A percentile compares a stretch with the other conserved stretches of the same genome.
These are phyloP conservation scores for Coleophoma crateriformis DNA, from an alignment of 2,329 filamentous ascomycete species.

Conservation along the genomic window DNA sequence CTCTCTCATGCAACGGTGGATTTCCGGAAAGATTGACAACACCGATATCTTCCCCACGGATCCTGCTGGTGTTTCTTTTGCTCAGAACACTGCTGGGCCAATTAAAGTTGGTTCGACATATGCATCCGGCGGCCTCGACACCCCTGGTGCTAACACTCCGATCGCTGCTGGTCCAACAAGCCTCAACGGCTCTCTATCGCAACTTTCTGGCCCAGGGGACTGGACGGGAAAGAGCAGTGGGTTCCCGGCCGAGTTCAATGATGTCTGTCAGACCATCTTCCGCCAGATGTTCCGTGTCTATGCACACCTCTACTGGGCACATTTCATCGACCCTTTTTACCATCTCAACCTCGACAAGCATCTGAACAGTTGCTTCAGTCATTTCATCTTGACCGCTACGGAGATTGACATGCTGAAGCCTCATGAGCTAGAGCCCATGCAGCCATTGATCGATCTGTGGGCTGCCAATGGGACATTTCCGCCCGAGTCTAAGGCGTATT, in stretches of 20 bases:
- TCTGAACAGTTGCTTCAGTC: constrained; percentile 82
- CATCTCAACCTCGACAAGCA: constrained; percentile 76
- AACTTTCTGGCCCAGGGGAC: constrained; percentile 55
- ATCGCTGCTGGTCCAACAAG: constrained; percentile 31
- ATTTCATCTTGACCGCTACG: constrained; percentile 76
- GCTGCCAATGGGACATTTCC: constrained; percentile 84
- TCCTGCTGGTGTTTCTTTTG: constrained; percentile 61
- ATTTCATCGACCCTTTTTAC: constrained; percentile 82
- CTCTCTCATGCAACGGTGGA: constrained; percentile 94
- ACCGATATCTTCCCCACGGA: constrained; percentile 86
- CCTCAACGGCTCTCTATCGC: constrained; percentile 49
- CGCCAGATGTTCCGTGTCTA: constrained; percentile 99
- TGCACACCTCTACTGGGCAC: constrained; percentile 94
- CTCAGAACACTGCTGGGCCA: constrained; percentile 56
- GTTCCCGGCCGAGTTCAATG: constrained; percentile 84
- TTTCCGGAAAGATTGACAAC: constrained; percentile 92
- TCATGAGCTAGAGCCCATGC: constrained; percentile 92
- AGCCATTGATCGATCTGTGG: constrained; percentile 89
- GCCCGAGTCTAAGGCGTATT: constrained; percentile 63
- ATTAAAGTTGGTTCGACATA: constrained; percentile 50
- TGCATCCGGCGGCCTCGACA: constrained; percentile 44
- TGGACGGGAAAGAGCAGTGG: constrained; percentile 92
- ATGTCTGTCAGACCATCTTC: constrained; percentile 90
- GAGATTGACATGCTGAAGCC: constrained; percentile 80
- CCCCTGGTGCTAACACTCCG: constrained; percentile 30